Percentiles rank a stretch among this genome's conserved stretches.
Evolutionary conservation across 345 rosid species (phyloP).

Genomic region (Gossypium turneri): DNA sequence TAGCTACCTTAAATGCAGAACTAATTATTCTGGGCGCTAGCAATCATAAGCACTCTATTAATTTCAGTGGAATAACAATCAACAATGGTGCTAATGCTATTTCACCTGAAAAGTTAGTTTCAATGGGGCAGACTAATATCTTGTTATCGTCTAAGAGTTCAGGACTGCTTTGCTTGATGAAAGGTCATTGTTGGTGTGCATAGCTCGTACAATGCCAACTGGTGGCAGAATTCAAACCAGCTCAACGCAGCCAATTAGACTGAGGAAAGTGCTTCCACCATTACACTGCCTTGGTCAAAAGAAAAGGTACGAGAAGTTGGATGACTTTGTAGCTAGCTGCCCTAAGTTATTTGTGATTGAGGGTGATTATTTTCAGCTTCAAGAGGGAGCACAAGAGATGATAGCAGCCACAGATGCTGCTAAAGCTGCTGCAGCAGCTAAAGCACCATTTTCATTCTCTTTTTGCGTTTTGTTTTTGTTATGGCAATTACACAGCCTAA

Average conservation of each 20-base stretch:
- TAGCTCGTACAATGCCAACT: constrained; percentile 78
- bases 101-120: constrained; percentile 34
- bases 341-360: constrained; percentile 69
- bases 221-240: constrained; percentile 34
- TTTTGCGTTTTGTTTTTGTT: constrained; percentile 71
- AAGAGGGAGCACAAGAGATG: constrained; percentile 89
- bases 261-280: constrained; percentile 95
- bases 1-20: no score
- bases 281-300: constrained; percentile 91
- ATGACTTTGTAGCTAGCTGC: constrained; percentile 76
- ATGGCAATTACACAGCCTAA: constrained; percentile 88
- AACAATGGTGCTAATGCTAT: constrained; percentile 28
- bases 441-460: constrained; percentile 53
- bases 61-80: constrained; percentile 27
- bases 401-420: constrained; percentile 93
- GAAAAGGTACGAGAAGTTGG: constrained; percentile 84
- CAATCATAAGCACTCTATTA: constrained; percentile 18
- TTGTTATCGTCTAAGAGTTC: constrained; percentile 35
- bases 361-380: constrained; percentile 77
- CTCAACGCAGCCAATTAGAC: constrained; percentile 89
- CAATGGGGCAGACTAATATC: constrained; percentile 35
- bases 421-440: constrained; percentile 84
- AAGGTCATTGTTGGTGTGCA: constrained; percentile 71
- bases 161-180: constrained; percentile 15
- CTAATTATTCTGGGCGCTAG: no score